Evolutionary conservation across 306 rosid species (phyloP).

Genomic region (Senna siamea): DNA sequence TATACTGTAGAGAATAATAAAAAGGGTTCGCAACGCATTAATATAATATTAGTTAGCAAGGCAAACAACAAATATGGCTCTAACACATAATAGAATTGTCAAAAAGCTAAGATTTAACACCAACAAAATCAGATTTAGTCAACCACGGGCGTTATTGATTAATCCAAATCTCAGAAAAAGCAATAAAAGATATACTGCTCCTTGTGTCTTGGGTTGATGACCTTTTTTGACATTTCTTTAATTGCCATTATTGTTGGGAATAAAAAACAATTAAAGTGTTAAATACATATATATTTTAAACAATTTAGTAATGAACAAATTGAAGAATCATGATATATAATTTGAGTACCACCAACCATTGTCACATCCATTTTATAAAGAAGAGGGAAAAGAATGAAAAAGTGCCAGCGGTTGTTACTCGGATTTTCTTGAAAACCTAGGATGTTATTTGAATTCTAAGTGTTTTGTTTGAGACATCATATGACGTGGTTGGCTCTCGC

Average conservation of each 20-base stretch:
- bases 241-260: background rate
- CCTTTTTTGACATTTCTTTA: conserved; percentile 4
- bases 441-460: background rate
- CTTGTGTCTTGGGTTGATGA: background rate
- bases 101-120: conserved; percentile 19
- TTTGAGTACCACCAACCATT: conserved; percentile 24
- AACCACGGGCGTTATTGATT: conserved; percentile 1
- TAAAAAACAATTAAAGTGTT: background rate
- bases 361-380: background rate
- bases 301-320: conserved; percentile 24
- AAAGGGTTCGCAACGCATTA: background rate
- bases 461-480: background rate
- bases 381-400: background rate
- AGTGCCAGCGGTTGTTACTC: conserved; percentile 10
- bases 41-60: background rate
- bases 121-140: background rate
- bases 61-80: background rate
- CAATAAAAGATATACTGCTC: background rate
- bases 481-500: conserved; percentile 1
- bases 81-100: background rate
- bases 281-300: background rate
- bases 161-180: conserved; percentile 2
- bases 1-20: no score
- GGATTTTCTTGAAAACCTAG: background rate
- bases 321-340: conserved; percentile 16